These are phyloP conservation scores for Rutstroemia sp. DNA, from an alignment of 2,329 filamentous ascomycete species.

Conservation along the genomic window DNA sequence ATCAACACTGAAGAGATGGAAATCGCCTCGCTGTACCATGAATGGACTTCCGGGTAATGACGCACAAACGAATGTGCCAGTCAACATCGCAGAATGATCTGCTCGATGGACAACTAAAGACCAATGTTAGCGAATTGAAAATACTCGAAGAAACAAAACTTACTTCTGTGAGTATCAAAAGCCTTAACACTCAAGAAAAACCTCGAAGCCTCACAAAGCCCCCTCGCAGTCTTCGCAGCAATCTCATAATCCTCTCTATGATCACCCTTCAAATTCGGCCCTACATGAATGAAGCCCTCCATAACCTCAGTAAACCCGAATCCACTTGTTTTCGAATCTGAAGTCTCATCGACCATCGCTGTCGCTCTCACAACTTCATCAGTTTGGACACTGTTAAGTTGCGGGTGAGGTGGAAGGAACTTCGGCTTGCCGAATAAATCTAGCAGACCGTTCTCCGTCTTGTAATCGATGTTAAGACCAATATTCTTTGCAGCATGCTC, in stretches of 20 bases:
- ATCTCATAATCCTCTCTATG: slow-evolving; percentile 45
- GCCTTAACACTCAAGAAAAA: slow-evolving; percentile 53
- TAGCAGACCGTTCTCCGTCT: slow-evolving; percentile 40
- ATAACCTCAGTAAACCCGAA: slow-evolving; percentile 59
- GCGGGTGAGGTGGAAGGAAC: slow-evolving; percentile 10
- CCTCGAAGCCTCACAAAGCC: slow-evolving; percentile 47
- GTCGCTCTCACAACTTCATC: slow-evolving; percentile 35
- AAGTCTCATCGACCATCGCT: slow-evolving; percentile 30
- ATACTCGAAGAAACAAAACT: slow-evolving; percentile 6
- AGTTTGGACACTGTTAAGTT: slow-evolving; percentile 14
- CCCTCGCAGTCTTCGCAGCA: slow-evolving; percentile 44
- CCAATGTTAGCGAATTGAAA: neutral
- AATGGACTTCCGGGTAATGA: slow-evolving; percentile 50
- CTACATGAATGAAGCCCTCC: slow-evolving; percentile 50
- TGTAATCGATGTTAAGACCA: slow-evolving; percentile 36
- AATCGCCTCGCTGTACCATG: slow-evolving; percentile 50
- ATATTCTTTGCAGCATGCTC: slow-evolving; percentile 39
- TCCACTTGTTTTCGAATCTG: slow-evolving; percentile 35
- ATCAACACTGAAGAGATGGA: slow-evolving; percentile 50
- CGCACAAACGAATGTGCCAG: slow-evolving; percentile 52
- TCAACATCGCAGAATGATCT: slow-evolving; percentile 46
- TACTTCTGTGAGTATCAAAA: slow-evolving; percentile 42
- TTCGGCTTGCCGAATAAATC: slow-evolving; percentile 48
- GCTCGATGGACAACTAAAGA: slow-evolving; percentile 35
- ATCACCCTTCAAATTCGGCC: slow-evolving; percentile 35